Evolutionary conservation across 1,284 basidiomycete species (phyloP).

Genomic region (Tetrapyrgos nigripes): DNA sequence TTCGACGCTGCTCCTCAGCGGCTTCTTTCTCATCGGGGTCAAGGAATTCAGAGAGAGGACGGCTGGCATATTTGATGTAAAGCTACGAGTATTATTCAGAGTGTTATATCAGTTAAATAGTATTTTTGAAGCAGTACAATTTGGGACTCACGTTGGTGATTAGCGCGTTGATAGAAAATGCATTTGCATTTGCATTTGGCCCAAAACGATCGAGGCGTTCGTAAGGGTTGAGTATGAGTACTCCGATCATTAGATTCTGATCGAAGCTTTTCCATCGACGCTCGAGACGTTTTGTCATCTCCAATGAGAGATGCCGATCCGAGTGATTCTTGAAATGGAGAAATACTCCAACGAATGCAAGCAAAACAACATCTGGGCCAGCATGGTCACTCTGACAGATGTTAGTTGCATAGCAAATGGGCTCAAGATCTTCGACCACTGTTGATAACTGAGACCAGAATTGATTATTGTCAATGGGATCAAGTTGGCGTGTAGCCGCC

Average conservation of each 20-base stretch:
- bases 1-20: neutral
- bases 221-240: no score
- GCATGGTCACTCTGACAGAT: constrained; percentile 22
- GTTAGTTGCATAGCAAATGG: constrained; percentile 20
- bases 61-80: no score
- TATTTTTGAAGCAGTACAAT: no score
- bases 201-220: neutral
- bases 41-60: no score
- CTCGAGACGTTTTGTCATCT: constrained; percentile 16
- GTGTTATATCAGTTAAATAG: no score
- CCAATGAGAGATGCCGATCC: neutral
- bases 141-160: no score
- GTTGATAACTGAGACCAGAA: constrained; percentile 16
- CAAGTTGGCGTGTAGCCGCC: neutral
- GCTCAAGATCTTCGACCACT: constrained; percentile 19
- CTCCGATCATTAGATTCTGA: neutral
- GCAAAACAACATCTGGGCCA: constrained; percentile 17
- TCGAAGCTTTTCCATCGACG: neutral
- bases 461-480: constrained; percentile 13
- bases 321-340: constrained; percentile 16
- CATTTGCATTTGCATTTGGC: neutral
- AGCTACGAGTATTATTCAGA: no score
- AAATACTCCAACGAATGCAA: constrained; percentile 18
- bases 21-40: no score
- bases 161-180: no score